These are phyloP conservation scores for Colletotrichum somersetense DNA, from an alignment of 2,329 filamentous ascomycete species.

Conservation along the genomic window DNA sequence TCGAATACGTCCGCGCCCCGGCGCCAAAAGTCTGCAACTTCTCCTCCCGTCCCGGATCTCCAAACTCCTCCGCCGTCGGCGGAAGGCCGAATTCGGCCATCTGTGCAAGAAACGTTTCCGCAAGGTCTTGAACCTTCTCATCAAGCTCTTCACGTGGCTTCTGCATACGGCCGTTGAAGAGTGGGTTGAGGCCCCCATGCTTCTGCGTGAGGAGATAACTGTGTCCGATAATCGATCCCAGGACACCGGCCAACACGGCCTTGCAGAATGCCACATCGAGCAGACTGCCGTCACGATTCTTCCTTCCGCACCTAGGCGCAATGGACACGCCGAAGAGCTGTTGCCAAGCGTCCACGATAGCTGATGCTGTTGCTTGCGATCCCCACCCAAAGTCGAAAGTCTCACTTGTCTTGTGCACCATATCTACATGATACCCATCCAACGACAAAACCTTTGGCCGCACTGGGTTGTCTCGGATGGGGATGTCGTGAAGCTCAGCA, in stretches of 20 bases:
- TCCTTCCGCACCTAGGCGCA: constrained; percentile 3
- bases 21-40: constrained; percentile 21
- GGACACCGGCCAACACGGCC: constrained; percentile 25
- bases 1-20: constrained; percentile 18
- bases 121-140: constrained; percentile 10
- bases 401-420: constrained; percentile 22
- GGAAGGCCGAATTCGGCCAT: constrained; percentile 18
- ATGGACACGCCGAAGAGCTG: constrained; percentile 17
- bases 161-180: constrained; percentile 14
- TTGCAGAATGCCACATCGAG: constrained; percentile 39
- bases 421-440: constrained; percentile 38
- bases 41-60: constrained; percentile 5
- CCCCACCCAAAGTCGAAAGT: constrained; percentile 13
- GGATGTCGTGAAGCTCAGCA: constrained; percentile 30
- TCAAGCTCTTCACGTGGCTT: constrained; percentile 6
- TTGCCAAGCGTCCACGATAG: constrained; percentile 15
- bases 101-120: constrained; percentile 22
- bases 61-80: constrained; percentile 5
- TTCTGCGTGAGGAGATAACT: constrained; percentile 17
- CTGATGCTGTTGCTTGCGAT: neutral
- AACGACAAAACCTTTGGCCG: constrained; percentile 31
- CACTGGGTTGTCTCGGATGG: constrained; percentile 10
- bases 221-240: constrained; percentile 26
- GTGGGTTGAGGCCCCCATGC: constrained; percentile 18
- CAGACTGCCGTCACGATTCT: constrained; percentile 32